Evolutionary conservation across 2,329 filamentous ascomycete genomes (phyloP), one percentile per base, ranked within the genome.

Genomic region (Neofusicoccum kwambonambiense): DNA sequence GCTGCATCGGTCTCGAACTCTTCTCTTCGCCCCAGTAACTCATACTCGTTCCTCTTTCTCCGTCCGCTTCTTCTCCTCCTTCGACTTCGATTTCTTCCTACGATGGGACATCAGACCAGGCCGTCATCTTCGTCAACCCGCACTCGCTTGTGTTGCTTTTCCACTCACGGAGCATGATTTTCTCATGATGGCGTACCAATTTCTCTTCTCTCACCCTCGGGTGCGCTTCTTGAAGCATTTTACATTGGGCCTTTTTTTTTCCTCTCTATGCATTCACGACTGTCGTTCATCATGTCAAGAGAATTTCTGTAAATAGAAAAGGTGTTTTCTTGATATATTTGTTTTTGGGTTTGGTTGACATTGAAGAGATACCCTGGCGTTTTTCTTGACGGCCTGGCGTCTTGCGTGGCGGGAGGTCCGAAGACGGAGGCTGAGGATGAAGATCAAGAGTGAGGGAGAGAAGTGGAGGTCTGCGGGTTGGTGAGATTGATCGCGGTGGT

Each of bases 331-430:
- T 42, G 41, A 27, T 34, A 31, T 17, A 2, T 13, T 19, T 60
- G 27, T 17, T 19, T 44, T 47, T 35, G 27, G 39, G 19, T 37
- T 34, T 34, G 13, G 41, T 47, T 47, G 56, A 42, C 37, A 47
- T 17, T 44, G 15, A 39, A 60, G 56, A 60, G 56, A 60, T 60
- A 60, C 56, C 56, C 56, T 60, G 42, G 27, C 56, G 42, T 49
- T 60, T 57, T 15, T 15, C 34, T 44, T 60, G 56, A 60, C 56
- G 56, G 41, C 56, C 56, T 60, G 56, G 56, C 41, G 56, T 49
- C 56, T 51, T 13, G 3, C 15, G 19, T 34, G 47, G 47, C 13
- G 22, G 47, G 2, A 27, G 45, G 8, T n/a, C 12, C 3, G 37
- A 39, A 39, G 17, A 5, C 9, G 17, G 27, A 31, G 27, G 27